Conservation (phyloP, 1,284 basidiomycete species). For the Meripilus lineatus region DNA sequence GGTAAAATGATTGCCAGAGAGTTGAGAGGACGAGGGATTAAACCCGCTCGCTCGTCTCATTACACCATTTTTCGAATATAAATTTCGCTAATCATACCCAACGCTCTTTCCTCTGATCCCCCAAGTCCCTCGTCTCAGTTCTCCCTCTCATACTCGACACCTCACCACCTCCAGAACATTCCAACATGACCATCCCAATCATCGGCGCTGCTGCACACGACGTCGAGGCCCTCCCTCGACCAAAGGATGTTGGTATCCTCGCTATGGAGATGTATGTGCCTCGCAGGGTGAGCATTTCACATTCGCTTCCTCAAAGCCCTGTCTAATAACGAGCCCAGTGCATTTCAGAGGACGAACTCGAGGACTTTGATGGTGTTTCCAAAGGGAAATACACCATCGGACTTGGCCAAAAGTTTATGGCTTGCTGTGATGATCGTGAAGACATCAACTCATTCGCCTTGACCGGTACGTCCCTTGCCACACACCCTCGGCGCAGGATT, state of each 20-base stretch:
- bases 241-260: constrained; percentile 90
- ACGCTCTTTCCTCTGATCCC: neutral
- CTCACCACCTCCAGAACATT: constrained; percentile 10
- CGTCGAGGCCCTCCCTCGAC: constrained; percentile 43
- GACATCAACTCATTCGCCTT: constrained; percentile 98
- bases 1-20: too few relatives aligned
- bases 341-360: constrained; percentile 92
- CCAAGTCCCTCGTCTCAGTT: neutral
- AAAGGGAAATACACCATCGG: constrained; percentile 99
- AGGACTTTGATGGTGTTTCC: constrained; percentile 93
- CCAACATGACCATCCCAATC: constrained; percentile 28
- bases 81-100: too few relatives aligned
- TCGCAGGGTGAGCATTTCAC: constrained; percentile 60
- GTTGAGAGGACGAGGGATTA: too few relatives aligned
- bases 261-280: constrained; percentile 95
- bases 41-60: too few relatives aligned
- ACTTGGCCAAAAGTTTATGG: constrained; percentile 98
- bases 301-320: constrained; percentile 11
- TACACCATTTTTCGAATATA: too few relatives aligned
- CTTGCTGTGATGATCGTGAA: constrained; percentile 94
- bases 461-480: constrained; percentile 60
- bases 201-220: constrained; percentile 24
- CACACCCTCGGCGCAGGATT: neutral
- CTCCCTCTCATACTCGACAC: too few relatives aligned
- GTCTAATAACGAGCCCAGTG: constrained; percentile 39